Conservation (phyloP, 169 alveolate genomes). For the Eimeria necatrix region DNA sequence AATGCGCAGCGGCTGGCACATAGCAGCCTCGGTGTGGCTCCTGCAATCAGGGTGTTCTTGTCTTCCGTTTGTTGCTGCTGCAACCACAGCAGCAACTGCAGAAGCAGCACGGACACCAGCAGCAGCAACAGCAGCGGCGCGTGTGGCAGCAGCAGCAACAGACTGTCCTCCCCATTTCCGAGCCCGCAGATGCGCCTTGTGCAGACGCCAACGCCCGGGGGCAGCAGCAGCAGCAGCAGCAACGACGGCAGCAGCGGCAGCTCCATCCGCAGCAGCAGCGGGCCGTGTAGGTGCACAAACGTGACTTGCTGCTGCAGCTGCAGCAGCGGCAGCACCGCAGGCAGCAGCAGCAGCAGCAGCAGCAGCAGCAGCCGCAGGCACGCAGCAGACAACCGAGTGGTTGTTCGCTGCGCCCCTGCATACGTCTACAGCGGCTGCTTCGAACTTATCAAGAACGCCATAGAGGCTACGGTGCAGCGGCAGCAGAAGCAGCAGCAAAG, state of each 20-base stretch:
- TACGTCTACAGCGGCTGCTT: constrained; percentile 40
- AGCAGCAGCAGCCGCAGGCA: background rate
- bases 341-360: background rate
- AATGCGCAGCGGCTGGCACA: constrained; percentile 14
- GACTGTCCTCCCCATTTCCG: background rate
- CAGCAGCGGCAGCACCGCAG: too few relatives aligned
- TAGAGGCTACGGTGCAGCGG: constrained; percentile 31
- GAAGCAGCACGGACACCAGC: background rate
- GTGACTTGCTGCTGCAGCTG: background rate
- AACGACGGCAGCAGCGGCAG: background rate
- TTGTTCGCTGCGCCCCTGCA: constrained; percentile 24
- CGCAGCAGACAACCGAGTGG: background rate
- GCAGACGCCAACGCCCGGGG: background rate
- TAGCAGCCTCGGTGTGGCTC: constrained; percentile 32
- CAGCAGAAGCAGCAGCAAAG: constrained; percentile 7
- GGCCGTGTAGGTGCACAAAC: background rate
- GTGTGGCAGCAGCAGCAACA: background rate
- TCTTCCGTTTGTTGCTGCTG: constrained; percentile 43
- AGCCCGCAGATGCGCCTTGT: background rate
- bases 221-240: constrained; percentile 32
- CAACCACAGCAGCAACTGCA: background rate
- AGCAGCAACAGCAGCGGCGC: background rate
- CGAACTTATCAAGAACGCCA: constrained; percentile 27
- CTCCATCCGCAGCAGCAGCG: background rate
- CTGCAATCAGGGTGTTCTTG: background rate